Evolutionary conservation across 352 stramenopile species (phyloP).

Genomic region (Thalassiosira mediterranea): DNA sequence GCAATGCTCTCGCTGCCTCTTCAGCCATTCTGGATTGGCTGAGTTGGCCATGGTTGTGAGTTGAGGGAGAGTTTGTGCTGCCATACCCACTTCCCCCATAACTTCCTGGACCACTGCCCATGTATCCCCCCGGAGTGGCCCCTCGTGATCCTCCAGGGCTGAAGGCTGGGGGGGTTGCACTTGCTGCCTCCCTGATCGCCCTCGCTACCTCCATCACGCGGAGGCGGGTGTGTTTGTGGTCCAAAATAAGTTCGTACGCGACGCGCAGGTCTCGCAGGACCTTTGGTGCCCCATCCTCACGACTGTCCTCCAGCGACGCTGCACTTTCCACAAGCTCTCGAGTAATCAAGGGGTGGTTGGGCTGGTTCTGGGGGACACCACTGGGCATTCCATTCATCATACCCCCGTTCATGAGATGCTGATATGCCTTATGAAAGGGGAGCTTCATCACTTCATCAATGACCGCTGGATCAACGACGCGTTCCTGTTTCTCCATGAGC

Average conservation of each 20-base stretch:
- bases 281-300: slow-evolving; percentile 78
- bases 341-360: slow-evolving; percentile 59
- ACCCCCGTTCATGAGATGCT: slow-evolving; percentile 46
- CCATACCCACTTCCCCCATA: slow-evolving; percentile 44
- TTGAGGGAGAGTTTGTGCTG: slow-evolving; percentile 46
- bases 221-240: slow-evolving; percentile 96
- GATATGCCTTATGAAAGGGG: slow-evolving; percentile 82
- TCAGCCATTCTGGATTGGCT: slow-evolving; percentile 72
- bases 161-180: slow-evolving; percentile 83
- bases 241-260: slow-evolving; percentile 96
- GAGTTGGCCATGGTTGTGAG: slow-evolving; percentile 46
- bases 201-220: slow-evolving; percentile 87
- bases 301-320: slow-evolving; percentile 75
- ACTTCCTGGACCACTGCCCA: slow-evolving; percentile 41
- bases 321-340: slow-evolving; percentile 75
- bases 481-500: slow-evolving; percentile 93
- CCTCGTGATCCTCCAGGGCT: slow-evolving; percentile 77
- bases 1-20: slow-evolving; percentile 72
- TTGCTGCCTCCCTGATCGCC: slow-evolving; percentile 82
- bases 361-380: slow-evolving; percentile 52
- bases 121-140: slow-evolving; percentile 59
- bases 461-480: slow-evolving; percentile 82
- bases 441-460: slow-evolving; percentile 86
- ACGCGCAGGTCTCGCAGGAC: slow-evolving; percentile 88
- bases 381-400: slow-evolving; percentile 50